These are phyloP conservation scores for Xylariaceae sp. DNA, from an alignment of 2,329 filamentous ascomycete genomes.

Conservation along the genomic window DNA sequence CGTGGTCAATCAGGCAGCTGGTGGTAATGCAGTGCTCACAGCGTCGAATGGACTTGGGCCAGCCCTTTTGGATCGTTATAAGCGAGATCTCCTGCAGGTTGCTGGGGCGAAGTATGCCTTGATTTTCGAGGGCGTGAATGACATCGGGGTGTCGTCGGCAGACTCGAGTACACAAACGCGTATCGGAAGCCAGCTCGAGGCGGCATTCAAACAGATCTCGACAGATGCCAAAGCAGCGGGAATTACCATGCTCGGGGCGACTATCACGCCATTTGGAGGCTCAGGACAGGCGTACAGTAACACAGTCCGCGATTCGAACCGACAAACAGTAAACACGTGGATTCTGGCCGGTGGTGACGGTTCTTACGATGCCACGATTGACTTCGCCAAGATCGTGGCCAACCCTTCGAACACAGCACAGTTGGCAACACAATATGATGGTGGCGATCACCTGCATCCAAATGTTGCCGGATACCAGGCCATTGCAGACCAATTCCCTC, in stretches of 20 bases:
- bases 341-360: slow-evolving; percentile 48
- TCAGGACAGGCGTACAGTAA: slow-evolving; percentile 51
- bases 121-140: slow-evolving; percentile 67
- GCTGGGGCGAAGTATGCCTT: slow-evolving; percentile 57
- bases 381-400: slow-evolving; percentile 57
- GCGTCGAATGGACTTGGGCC: slow-evolving; percentile 55
- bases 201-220: slow-evolving; percentile 57
- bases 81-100: slow-evolving; percentile 60
- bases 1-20: slow-evolving; percentile 62
- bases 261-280: slow-evolving; percentile 60
- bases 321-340: slow-evolving; percentile 57
- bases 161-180: slow-evolving; percentile 43
- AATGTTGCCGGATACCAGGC: slow-evolving; percentile 56
- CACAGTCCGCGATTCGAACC: slow-evolving; percentile 50
- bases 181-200: slow-evolving; percentile 49
- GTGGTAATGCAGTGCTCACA: slow-evolving; percentile 61
- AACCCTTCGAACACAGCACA: slow-evolving; percentile 46
- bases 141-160: slow-evolving; percentile 53
- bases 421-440: slow-evolving; percentile 50
- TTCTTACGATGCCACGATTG: slow-evolving; percentile 56
- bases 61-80: slow-evolving; percentile 55
- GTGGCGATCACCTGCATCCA: slow-evolving; percentile 63
- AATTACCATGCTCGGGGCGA: slow-evolving; percentile 58
- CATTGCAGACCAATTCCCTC: slow-evolving; percentile 55
- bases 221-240: slow-evolving; percentile 49